Base-by-base conservation (phyloP, 2,329 filamentous ascomycete genomes). In the Trichoderma afroharzianum region DNA sequence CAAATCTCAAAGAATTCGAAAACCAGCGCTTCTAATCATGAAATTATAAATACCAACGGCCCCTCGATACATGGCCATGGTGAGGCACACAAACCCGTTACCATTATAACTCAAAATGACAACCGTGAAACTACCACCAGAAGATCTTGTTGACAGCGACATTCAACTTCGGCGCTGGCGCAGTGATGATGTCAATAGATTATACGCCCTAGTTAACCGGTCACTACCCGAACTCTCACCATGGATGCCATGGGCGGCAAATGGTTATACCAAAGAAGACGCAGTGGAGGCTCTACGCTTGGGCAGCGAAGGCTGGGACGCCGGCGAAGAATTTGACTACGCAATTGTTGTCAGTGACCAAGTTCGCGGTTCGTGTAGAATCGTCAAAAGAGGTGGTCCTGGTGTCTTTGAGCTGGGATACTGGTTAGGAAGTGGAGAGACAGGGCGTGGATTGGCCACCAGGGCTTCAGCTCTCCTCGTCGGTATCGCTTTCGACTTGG, bases 341-440 rank as follows among this genome's bases (percentile, higher is more conserved):
- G 75, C 74, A 43, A 24, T 76, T 11, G 32, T 73, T 14, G 26
- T 70, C 8, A 64, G 72, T 28, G 67, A 43, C 11, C 61, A 53
- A 2, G 21, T 71, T 18, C 33, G 64, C 14, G 74, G 75, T 8
- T 76, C 73, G 0, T 72, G 63, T 18, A 73, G 75, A 15, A 36
- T 76, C 18, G 73, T 74, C 70, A 28, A 4, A 15, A 50, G 71
- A 14, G 58, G 32, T 4, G 58, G 58, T 11, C 32, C 12, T 11
- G 63, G 24, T 30, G 59, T 36, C 4, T 66, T 75, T 47, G 72
- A 73, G 53, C 69, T 75, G 15, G 73, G 75, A 18, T 76, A 75
- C 72, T 76, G 75, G 74, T 63, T 76, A 4, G 74, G 73, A 2
- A 73, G 71, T 8, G 24, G 58, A 24, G 66, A 50, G 53, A 76